Base-by-base conservation (phyloP, 202 grass and related monocot genomes). In the Miscanthus sacchariflorus region DNA sequence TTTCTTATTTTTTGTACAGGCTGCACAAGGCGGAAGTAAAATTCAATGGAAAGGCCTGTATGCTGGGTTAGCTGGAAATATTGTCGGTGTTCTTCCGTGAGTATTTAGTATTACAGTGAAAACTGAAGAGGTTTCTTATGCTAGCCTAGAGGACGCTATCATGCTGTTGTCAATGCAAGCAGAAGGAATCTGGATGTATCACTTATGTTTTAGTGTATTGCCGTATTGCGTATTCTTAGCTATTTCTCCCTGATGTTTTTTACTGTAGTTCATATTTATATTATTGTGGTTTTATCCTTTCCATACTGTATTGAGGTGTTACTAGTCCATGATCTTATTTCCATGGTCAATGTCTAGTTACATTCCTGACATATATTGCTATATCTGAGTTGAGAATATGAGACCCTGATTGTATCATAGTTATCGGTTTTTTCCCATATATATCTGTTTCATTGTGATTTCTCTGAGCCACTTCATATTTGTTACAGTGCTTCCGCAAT, bases 51-150 rank as follows among this genome's bases (percentile, higher is more conserved):
- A 88, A 82, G 91, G 86, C 77, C 59, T 95, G 59, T 95, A 93
- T 86, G 84, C 84, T 88, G 93, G 93, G 79, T 88, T 95, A 85
- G 89, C 72, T 83, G 91, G 93, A 75, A 95, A 95, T 82, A 78
- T 95, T 44, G 89, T 79, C 43, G 93, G 93, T 78, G 93, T 93
- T 81, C 86, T 95, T 82, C 93, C 93, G 93, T 95, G 78, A 95
- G 93, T 88, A 84, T 71, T 56, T 81, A 83, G 5, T 28, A 21
- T 79, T 79, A 17, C 7, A 63, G 2, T 25, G 17, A 77, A 52
- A 9, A 43, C 3, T 64, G 77, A 72, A 86, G 11, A 86, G 0
- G 23, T 72, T 80, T 72, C 58, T 70, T 63, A 58, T 86, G 7
- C 36, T 45, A 70, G 4, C 3, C 10, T 70, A 71, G 35, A 59